These are phyloP conservation scores for Penicillium parvum DNA, from an alignment of 495 filamentous ascomycete genomes.

Conservation along the genomic window DNA sequence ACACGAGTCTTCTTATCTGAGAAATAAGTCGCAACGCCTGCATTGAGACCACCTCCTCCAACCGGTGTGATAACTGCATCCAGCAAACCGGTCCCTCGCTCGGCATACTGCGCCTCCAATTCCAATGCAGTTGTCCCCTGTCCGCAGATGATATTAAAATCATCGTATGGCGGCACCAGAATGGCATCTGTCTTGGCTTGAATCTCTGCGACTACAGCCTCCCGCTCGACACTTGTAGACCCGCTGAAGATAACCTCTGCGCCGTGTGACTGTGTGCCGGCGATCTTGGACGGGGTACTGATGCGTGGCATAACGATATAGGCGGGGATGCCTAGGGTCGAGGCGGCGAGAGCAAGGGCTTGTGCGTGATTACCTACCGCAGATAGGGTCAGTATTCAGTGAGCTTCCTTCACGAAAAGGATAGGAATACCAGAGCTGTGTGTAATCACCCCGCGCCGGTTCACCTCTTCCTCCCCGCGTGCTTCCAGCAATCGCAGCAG, in stretches of 20 bases:
- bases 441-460: constrained; percentile 73
- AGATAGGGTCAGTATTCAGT: neutral
- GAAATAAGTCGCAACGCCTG: constrained; percentile 74
- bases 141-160: constrained; percentile 84
- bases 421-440: constrained; percentile 71
- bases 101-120: constrained; percentile 63
- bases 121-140: constrained; percentile 90
- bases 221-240: constrained; percentile 72
- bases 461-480: constrained; percentile 52
- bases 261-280: constrained; percentile 70
- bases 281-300: constrained; percentile 78
- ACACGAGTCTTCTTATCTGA: constrained; percentile 59
- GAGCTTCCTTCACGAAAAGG: neutral
- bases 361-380: constrained; percentile 82
- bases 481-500: constrained; percentile 65
- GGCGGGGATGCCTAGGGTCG: constrained; percentile 57
- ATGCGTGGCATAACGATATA: constrained; percentile 90
- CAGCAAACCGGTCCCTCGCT: constrained; percentile 35
- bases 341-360: constrained; percentile 84
- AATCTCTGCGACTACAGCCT: constrained; percentile 66
- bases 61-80: constrained; percentile 82
- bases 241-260: constrained; percentile 80
- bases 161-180: constrained; percentile 85
- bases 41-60: constrained; percentile 85
- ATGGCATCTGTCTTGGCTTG: constrained; percentile 65